Percentiles rank a stretch among this genome's conserved stretches.
Conservation (phyloP, 2,329 filamentous ascomycete genomes). For the Fusarium xylarioides region DNA sequence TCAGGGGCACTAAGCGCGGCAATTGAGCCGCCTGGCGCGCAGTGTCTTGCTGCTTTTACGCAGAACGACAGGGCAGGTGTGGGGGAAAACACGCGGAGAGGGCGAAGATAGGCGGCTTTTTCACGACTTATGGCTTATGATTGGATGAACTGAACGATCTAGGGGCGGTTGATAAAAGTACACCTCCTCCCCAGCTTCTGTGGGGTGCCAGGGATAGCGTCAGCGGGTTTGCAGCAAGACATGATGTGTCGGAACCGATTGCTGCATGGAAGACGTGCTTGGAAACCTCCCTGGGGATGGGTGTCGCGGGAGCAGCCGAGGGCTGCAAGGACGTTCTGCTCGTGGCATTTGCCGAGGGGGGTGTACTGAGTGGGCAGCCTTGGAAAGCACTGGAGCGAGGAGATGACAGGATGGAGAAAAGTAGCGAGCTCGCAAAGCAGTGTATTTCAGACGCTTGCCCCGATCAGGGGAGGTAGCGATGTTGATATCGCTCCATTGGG, state of each 20-base stretch:
- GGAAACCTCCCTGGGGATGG: conserved; percentile 29
- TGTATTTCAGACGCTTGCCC: conserved; percentile 46
- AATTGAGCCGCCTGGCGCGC: conserved; percentile 50
- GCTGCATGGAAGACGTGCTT: conserved; percentile 32
- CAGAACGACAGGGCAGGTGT: conserved; percentile 40
- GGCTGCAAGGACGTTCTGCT: conserved; percentile 30
- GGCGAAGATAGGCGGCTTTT: conserved; percentile 47
- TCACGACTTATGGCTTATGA: conserved; percentile 63
- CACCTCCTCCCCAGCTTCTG: conserved; percentile 51
- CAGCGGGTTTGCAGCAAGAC: conserved; percentile 34
- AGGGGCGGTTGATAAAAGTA: conserved; percentile 54
- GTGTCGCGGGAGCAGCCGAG: conserved; percentile 43
- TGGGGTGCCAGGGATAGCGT: conserved; percentile 39
- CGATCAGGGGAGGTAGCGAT: conserved; percentile 44
- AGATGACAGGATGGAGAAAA: conserved; percentile 25
- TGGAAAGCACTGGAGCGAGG: conserved; percentile 33
- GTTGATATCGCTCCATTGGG: conserved; percentile 45
- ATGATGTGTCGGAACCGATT: conserved; percentile 36
- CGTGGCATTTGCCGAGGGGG: conserved; percentile 29
- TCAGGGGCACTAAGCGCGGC: conserved; percentile 44
- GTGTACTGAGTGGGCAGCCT: conserved; percentile 34
- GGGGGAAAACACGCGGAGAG: conserved; percentile 25
- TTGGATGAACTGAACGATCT: conserved; percentile 55
- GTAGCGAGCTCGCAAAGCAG: conserved; percentile 27
- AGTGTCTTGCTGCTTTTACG: conserved; percentile 55